Percentiles rank a stretch among this genome's conserved stretches.
Conservation (phyloP, 2,329 filamentous ascomycete genomes). For the Venturia carpophila region DNA sequence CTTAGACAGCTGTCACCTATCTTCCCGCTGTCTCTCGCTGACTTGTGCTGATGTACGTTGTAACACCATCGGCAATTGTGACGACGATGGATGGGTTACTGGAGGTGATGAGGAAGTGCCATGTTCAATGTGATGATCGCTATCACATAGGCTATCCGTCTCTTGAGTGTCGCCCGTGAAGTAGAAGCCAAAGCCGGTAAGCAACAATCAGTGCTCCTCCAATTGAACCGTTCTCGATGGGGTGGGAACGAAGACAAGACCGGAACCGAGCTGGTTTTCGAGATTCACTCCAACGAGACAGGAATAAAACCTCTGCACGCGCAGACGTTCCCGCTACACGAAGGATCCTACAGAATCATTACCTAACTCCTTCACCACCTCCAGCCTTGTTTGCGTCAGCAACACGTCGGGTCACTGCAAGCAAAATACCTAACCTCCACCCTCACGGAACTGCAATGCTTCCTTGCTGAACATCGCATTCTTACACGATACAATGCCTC, state of each 20-base stretch:
- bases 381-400: not conserved
- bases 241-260: too few relatives aligned
- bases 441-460: not conserved
- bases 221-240: not conserved
- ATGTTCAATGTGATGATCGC: constrained; percentile 6
- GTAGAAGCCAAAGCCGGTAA: not conserved
- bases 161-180: not conserved
- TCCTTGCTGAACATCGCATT: not conserved
- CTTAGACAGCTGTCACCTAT: not conserved
- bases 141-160: not conserved
- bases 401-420: not conserved
- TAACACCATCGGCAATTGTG: not conserved
- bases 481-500: not conserved
- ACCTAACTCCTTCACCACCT: not conserved
- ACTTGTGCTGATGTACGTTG: not conserved
- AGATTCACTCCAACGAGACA: not conserved
- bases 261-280: too few relatives aligned
- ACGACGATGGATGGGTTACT: not conserved
- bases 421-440: not conserved
- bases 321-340: constrained; percentile 4
- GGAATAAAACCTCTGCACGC: not conserved
- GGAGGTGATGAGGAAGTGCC: not conserved
- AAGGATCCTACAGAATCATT: not conserved
- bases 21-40: not conserved
- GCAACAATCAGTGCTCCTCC: not conserved